phyloP scores from a whole-genome alignment of 306 rosid species.

The Cucumis cinereus region DNA sequence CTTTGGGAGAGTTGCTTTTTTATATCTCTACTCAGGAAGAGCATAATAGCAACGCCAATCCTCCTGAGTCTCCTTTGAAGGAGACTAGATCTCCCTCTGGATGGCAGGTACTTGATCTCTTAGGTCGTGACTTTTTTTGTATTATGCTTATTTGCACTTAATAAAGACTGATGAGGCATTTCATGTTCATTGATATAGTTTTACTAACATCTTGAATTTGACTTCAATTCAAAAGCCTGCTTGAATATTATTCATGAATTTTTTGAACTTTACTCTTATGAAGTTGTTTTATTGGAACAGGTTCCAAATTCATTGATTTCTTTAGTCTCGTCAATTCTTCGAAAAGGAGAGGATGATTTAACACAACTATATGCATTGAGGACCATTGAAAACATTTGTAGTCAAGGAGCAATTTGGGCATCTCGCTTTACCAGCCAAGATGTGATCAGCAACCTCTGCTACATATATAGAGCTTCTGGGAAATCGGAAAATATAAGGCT shows the following conservation, averaged over 20 bases:
- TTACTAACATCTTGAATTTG: background rate
- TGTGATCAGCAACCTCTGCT: constrained; percentile 64
- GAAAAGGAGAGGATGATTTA: constrained; percentile 92
- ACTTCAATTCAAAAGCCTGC: background rate
- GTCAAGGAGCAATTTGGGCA: constrained; percentile 89
- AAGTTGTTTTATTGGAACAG: constrained; percentile 27
- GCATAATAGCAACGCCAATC: constrained; percentile 48
- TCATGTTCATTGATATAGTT: background rate
- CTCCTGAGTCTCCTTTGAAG: constrained; percentile 67
- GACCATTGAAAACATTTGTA: constrained; percentile 78
- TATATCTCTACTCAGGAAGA: constrained; percentile 85
- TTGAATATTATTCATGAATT: background rate
- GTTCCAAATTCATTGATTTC: constrained; percentile 76
- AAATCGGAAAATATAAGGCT: constrained; percentile 92
- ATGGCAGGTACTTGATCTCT: constrained; percentile 72
- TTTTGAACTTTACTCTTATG: background rate
- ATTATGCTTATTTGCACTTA: background rate
- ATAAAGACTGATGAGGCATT: background rate
- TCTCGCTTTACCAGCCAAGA: constrained; percentile 79
- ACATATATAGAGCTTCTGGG: constrained; percentile 78
- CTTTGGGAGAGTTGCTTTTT: constrained; percentile 85
- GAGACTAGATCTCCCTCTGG: constrained; percentile 44
- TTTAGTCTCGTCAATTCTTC: constrained; percentile 63
- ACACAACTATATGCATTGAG: constrained; percentile 91
- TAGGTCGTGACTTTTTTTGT: constrained; percentile 3